Evolutionary conservation across 2,329 filamentous ascomycete species (phyloP).

Genomic region (Colletotrichum shisoi): DNA sequence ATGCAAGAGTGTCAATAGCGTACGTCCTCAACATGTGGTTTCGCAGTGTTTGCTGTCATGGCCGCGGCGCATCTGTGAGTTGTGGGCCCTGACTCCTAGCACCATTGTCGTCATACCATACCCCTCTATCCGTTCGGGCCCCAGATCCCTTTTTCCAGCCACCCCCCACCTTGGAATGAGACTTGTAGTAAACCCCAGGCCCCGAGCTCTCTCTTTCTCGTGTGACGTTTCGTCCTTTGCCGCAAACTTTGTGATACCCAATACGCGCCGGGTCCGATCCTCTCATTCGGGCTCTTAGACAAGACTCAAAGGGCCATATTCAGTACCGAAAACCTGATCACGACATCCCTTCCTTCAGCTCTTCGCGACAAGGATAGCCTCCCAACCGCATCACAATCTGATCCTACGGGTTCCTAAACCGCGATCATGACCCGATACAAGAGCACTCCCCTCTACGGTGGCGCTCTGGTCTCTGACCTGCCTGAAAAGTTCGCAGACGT

Average conservation of each 20-base stretch:
- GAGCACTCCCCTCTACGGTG: slow-evolving; percentile 72
- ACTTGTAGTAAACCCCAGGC: slow-evolving; percentile 1
- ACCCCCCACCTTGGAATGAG: slow-evolving; percentile 17
- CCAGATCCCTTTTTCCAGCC: slow-evolving; percentile 11
- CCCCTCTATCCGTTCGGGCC: slow-evolving; percentile 19
- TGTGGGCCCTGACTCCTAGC: slow-evolving; percentile 12
- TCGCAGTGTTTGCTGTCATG: background rate
- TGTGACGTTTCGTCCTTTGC: background rate
- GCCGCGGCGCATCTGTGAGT: background rate
- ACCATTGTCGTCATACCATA: slow-evolving; percentile 37
- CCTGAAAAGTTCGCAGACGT: slow-evolving; percentile 75
- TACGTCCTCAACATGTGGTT: too few relatives aligned
- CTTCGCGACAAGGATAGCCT: background rate
- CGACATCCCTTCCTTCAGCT: background rate
- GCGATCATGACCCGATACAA: slow-evolving; percentile 61
- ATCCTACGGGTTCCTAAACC: background rate
- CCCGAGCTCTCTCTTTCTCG: background rate
- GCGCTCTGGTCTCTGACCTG: slow-evolving; percentile 73
- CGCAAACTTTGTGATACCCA: slow-evolving; percentile 8
- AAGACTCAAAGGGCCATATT: background rate
- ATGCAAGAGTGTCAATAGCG: background rate
- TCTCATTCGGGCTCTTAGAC: background rate
- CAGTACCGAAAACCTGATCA: background rate
- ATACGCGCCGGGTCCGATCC: background rate
- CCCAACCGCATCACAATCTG: background rate